Base-by-base conservation (phyloP, 495 filamentous ascomycete species). In the Penicillium alfredii region DNA sequence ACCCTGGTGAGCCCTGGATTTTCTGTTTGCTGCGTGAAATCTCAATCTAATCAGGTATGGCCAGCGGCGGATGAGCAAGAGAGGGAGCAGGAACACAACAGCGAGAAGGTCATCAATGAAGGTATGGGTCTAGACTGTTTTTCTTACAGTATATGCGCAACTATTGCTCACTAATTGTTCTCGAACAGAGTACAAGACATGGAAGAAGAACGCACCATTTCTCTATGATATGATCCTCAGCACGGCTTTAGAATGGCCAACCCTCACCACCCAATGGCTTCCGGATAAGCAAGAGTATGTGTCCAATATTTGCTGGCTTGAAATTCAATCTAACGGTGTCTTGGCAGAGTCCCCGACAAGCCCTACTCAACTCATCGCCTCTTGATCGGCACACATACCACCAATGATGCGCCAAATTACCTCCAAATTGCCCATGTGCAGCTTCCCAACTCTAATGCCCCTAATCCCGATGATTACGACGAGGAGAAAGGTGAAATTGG, bases 201-300 rank as follows among this genome's bases (percentile, higher is more conserved):
- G 93, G 93, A 99, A 99, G 74, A 99, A 99, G 76, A 97, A 97
- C 63, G 83, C 87, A 45, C 88, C 90, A 3, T 96, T 96, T 61
- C 83, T 99, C 47, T 99, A 99, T 61, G 93, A 96, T 53, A 81
- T 95, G 73, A 89, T 97, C 39, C 65, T 94, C 19, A 89, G 92
- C 51, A 90, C 83, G 30, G 93, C 93, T 21, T 69, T 99, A 28
- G 90, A 96, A 64, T 99, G 93, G 93, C 93, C 93, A 12, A 97
- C 93, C 6, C 72, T 99, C 33, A 96, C 92, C 9, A 88, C 86
- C 6, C 90, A 99, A 71, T 99, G 93, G 93, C 79, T 99, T 39
- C 93, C 93, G 17, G 93, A 99, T 56, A 86, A 88, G 52, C 86
- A 93, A 72, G 76, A 81, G 81, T 87, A 69, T 47, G 71, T 47